Base-by-base conservation (phyloP, 2,329 filamentous ascomycete genomes). In the Meredithiella fracta region DNA sequence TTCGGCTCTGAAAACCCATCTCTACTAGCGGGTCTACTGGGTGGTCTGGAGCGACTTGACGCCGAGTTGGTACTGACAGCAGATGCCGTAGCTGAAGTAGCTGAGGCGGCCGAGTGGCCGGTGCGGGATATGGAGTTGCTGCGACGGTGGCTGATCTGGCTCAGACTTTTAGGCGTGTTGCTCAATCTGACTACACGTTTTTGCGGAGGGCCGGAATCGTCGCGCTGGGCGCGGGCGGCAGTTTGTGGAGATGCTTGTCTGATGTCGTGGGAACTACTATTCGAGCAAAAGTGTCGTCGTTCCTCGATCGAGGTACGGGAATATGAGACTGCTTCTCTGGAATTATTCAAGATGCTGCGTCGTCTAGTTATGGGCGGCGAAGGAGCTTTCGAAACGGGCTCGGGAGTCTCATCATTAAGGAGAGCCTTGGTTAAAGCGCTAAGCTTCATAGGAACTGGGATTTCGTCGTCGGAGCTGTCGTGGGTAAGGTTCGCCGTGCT, bases 381-480 rank as follows among this genome's bases (percentile, higher is more conserved):
- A 4, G 70, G 64, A 1, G 69, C 65, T 11, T 68, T 69, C 55
- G 74, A 72, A 52, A 62, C 66, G 51, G 63, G 67, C 60, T 73
- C 72, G 7, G 78, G 75, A 2, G 71, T 75, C 47, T 78, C 77
- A 59, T 83, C 79, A 57, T 80, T 79, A 23, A 96, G 75, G 15
- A 96, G 74, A 20, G 88, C 90, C 65, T 92, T 91, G 51, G 91
- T 94, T 62, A 92, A 79, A 63, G 90, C 89, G 66, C 89, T 96
- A 66, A 96, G 85, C 71, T 92, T 94, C 79, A 92, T 88, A 63
- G 89, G 89, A 62, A 87, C 84, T 15, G 86, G 85, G 26, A 94
- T 86, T 69, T 96, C 91, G 64, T 96, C 91, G 69, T 96, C 91
- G 23, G 90, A 95, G 72, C 87, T 95, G 65, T 95, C 90, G 63